Conservation (phyloP, 2,329 filamentous ascomycete genomes). For the Seiridium cupressi region DNA sequence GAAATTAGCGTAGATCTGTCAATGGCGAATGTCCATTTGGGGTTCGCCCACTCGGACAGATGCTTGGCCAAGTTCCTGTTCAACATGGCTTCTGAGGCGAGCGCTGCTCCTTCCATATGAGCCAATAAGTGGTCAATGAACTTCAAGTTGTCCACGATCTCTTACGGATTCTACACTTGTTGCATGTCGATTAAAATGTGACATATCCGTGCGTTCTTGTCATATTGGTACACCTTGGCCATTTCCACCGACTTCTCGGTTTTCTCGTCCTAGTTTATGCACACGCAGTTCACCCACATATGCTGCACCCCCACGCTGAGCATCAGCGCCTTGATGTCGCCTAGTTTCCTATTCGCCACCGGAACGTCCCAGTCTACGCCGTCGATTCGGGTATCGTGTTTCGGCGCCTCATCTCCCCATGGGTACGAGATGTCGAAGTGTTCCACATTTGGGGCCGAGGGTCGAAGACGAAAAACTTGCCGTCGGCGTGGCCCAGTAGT, state of each 20-base stretch:
- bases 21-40: constrained; percentile 7
- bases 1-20: constrained; percentile 6
- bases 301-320: constrained; percentile 4
- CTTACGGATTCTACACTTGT: constrained; percentile 26
- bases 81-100: constrained; percentile 20
- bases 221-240: constrained; percentile 13
- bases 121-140: constrained; percentile 37
- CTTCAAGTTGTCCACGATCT: constrained; percentile 27
- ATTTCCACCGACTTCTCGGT: constrained; percentile 11
- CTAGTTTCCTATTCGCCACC: constrained; percentile 6
- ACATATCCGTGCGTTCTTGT: constrained; percentile 12
- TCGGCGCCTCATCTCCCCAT: neutral
- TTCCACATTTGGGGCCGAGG: neutral
- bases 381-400: neutral
- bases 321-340: constrained; percentile 12
- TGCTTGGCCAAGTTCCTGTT: constrained; percentile 14
- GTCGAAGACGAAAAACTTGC: neutral
- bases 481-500: neutral
- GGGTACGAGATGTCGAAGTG: neutral
- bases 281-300: constrained; percentile 15
- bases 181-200: constrained; percentile 29
- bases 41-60: constrained; percentile 11
- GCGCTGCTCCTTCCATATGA: constrained; percentile 14
- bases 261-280: constrained; percentile 12
- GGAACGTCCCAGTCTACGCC: neutral